Base-by-base conservation (phyloP, 225 moss, liverwort and hornwort species). In the Bryum argenteum region DNA sequence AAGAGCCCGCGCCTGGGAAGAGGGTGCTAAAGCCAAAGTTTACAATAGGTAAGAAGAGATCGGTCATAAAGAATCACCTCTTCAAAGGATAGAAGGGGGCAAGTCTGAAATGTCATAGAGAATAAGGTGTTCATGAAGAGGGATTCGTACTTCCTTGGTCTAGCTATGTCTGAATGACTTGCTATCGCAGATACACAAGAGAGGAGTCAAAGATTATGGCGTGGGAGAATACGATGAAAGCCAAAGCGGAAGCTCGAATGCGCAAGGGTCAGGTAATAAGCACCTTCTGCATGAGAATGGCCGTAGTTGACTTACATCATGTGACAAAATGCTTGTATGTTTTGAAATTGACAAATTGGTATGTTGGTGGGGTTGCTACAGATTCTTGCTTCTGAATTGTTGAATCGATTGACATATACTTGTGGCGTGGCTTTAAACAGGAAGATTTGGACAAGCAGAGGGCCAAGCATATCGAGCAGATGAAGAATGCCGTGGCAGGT, bases 171-270 rank as follows among this genome's bases (percentile, higher is more conserved):
- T 75, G 52, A 52, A 47, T n/a, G 42, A 63, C 6, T 1, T 53
- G 53, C 45, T 67, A 9, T 54, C 17, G 70, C 86, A 88, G 88
- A 39, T 88, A 84, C 52, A 56, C 84, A 41, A 79, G 88, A 66
- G 88, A 88, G 9, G 88, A 88, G 59, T 79, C 84, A 9, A 88
- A 88, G 79, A 84, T 88, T 42, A 72, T 77, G 5, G 84, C 84
- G 1, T 88, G 88, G 88, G 88, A 88, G 59, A 88, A 84, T 33
- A 84, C 84, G 16, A 84, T 84, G 88, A 88, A 84, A 79, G 84
- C 88, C 20, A 84, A 78, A 63, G 88, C 88, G 26, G 88, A 88
- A 79, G 75, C 84, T 57, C 79, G 77, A 5, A 82, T 88, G 84
- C 84, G 75, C 47, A 88, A 70, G 69, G 79, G 79, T 22, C 84